A percentile compares a stretch with the other conserved stretches of the same genome.
phyloP scores from a whole-genome alignment of 2,329 filamentous ascomycete genomes.

The Aotearoamyces nothofagi region DNA sequence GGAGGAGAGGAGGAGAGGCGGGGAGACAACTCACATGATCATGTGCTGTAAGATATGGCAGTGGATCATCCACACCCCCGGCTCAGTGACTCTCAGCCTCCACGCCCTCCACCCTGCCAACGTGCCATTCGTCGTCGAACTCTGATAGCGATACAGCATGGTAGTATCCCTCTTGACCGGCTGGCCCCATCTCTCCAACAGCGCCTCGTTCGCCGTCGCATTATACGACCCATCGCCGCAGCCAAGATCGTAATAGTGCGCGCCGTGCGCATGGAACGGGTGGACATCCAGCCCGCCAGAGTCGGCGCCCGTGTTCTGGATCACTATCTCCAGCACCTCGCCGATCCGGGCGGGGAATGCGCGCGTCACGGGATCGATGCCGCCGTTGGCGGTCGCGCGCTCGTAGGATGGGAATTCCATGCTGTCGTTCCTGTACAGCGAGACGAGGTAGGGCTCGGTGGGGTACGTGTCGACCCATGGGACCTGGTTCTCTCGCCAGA shows the following conservation, averaged over 20 bases:
- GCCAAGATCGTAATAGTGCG: conserved; percentile 28
- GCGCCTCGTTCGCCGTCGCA: conserved; percentile 22
- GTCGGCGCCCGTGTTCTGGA: conserved; percentile 25
- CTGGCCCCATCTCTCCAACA: conserved; percentile 12
- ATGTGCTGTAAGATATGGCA: conserved; percentile 33
- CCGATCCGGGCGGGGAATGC: conserved; percentile 28
- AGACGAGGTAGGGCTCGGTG: conserved; percentile 26
- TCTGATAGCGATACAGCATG: conserved; percentile 29
- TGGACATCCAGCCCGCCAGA: conserved; percentile 22
- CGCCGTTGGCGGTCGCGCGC: conserved; percentile 24
- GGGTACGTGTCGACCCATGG: conserved; percentile 20
- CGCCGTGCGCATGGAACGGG: conserved; percentile 31
- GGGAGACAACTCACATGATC: conserved; percentile 34
- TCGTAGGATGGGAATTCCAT: conserved; percentile 25
- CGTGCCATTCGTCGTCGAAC: conserved; percentile 18
- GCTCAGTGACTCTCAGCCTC: conserved; percentile 28
- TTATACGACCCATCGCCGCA: conserved; percentile 29
- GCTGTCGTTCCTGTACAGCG: conserved; percentile 25
- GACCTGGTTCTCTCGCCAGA: conserved; percentile 19
- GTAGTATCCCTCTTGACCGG: conserved; percentile 22
- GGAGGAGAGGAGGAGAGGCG: too few species aligned
- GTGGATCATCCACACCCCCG: conserved; percentile 34
- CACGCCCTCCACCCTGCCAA: conserved; percentile 32
- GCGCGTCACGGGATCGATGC: conserved; percentile 25
- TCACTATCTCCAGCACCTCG: conserved; percentile 30